Evolutionary conservation across 306 rosid genomes (phyloP), one percentile per base, ranked within the genome.

Genomic region (Fragaria iinumae): DNA sequence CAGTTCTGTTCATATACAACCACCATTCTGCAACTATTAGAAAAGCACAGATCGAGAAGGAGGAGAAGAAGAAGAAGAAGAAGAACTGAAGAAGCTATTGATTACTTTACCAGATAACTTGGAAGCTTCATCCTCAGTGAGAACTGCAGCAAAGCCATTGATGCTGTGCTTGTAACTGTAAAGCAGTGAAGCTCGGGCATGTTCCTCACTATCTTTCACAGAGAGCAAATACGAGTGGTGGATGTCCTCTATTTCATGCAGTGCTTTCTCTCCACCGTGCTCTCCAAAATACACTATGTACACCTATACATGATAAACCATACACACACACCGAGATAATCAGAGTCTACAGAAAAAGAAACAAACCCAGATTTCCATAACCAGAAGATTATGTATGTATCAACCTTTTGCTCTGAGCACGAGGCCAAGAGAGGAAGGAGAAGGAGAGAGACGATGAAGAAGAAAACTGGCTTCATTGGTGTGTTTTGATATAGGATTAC

Each of bases 71-170:
- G n/a, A 44, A 43, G 34, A 43, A 11, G n/a, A 43, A 43, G 34
- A 32, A 29, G 32, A 25, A 4, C 4, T 32, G 34, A 32, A 32
- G n/a, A 60, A 43, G 34, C 11, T 11, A 21, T 74, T 25, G 57
- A 71, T 71, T 11, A 57, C 34, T 27, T 80, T 84, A 93, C 97
- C 97, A 4, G 92, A 89, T 48, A 95, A 76, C 41, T 77, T 80
- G 25, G 89, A 62, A 75, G 96, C 97, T 87, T 95, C 89, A 34
- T 87, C 69, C 5, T 84, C 80, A 16, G 87, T 80, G 78, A 95
- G 98, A n/a, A 91, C 34, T 4, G 98, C 97, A 11, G 98, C 97
- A 70, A 95, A 95, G 87, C 96, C 98, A 83, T 95, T 95, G 86
- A 95, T 77, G 76, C 78, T 81, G 80, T 86, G 92, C 66, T 89